Evolutionary conservation across 805 yeast genomes (phyloP), one percentile per base, ranked within the genome.

Genomic region (Myxozyma vanderwaltii): DNA sequence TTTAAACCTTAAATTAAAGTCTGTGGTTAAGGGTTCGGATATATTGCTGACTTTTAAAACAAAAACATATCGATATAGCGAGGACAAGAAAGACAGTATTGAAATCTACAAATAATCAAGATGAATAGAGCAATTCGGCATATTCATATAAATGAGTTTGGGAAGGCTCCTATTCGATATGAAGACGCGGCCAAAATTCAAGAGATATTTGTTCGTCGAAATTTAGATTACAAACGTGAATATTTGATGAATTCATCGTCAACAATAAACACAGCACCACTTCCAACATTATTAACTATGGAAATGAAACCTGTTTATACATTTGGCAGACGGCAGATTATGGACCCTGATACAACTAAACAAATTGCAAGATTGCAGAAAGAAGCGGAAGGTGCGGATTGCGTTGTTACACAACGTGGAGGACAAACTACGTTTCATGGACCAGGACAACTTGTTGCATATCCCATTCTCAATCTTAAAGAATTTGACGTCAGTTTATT

Each of bases 361-460:
- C 46, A 41, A 17, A 35, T 52, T 26, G 38, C 38, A 23, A 39
- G 24, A 19, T 31, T 56, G 73, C 69, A 53, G 62, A 46, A 61
- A 70, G 63, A 49, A 60, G 46, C 66, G 15, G 53, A 55, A 1
- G 59, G 53, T 10, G 86, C 91, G 15, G 78, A 79, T 31, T 88
- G 83, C 69, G 80, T 85, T n/a, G 92, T 89, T 67, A 81, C 94
- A 0, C 84, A 84, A 54, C 77, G 99, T 62, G 99, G 99, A 15
- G 99, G 99, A 0, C 96, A 94, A 71, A 83, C 94, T 0, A 94
- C 99, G 0, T 94, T 89, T 78, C 99, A 94, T 75, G 98, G 98
- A 0, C 88, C 94, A 0, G 99, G 99, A 0, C 99, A 94, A 73
- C 70, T 90, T 39, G 96, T 91, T 1, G 83, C 89, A 4, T 94